phyloP scores from a whole-genome alignment of 208 protist species.

The Kentomonas sorsogonicus region DNA sequence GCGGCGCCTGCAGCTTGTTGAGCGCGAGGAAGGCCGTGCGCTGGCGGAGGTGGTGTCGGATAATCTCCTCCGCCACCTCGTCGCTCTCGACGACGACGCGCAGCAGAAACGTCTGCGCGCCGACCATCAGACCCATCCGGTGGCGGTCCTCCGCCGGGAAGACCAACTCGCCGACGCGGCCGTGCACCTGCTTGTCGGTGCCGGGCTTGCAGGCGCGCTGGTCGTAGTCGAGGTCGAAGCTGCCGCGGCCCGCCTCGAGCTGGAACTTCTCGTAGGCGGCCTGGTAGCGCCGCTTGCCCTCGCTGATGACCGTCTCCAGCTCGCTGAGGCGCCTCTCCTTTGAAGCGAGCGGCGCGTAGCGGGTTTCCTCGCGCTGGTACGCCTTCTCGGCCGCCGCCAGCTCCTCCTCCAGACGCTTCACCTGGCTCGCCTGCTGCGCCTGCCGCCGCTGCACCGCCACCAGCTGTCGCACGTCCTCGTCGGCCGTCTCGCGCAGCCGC shows the following conservation, averaged over 20 bases:
- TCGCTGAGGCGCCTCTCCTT: slow-evolving; percentile 35
- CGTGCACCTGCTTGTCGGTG: slow-evolving; percentile 66
- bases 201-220: slow-evolving; percentile 29
- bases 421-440: slow-evolving; percentile 23
- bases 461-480: slow-evolving; percentile 47
- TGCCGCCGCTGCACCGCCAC: slow-evolving; percentile 29
- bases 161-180: slow-evolving; percentile 94
- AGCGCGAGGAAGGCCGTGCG: slow-evolving; percentile 98
- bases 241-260: slow-evolving; percentile 33
- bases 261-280: slow-evolving; percentile 56
- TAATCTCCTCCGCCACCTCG: slow-evolving; percentile 87
- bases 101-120: slow-evolving; percentile 89
- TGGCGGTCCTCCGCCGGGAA: slow-evolving; percentile 58
- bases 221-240: slow-evolving; percentile 72
- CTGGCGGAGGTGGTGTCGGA: slow-evolving; percentile 89
- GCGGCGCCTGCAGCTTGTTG: slow-evolving; percentile 68
- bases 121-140: slow-evolving; percentile 90
- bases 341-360: slow-evolving; percentile 27
- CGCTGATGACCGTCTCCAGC: slow-evolving; percentile 33
- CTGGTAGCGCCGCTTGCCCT: slow-evolving; percentile 49
- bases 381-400: slow-evolving; percentile 20
- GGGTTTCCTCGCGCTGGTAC: slow-evolving; percentile 27
- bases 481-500: slow-evolving; percentile 40
- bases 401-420: slow-evolving; percentile 28
- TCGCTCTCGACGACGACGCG: slow-evolving; percentile 95